These are phyloP conservation scores for Daldinia concentrica DNA, from an alignment of 495 filamentous ascomycete species.

Conservation along the genomic window DNA sequence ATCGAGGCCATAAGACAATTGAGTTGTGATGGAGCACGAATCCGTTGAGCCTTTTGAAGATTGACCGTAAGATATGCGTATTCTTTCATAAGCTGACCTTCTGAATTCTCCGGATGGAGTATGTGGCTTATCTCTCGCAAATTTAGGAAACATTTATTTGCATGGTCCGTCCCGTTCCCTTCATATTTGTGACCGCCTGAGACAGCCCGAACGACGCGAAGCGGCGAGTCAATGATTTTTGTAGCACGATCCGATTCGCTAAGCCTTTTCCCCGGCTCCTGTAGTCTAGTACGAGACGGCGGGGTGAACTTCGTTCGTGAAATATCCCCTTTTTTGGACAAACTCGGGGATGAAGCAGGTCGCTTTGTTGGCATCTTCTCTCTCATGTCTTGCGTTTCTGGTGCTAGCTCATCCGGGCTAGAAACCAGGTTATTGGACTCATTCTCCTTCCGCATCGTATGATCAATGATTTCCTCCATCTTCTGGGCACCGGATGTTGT, in stretches of 20 bases:
- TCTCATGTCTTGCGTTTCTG: conserved; percentile 23
- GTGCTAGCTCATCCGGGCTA: conserved; percentile 34
- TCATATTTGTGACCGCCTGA: conserved; percentile 40
- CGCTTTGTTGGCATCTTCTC: conserved; percentile 22
- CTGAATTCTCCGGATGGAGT: conserved; percentile 26
- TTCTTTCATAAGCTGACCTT: conserved; percentile 14
- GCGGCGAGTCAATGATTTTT: conserved; percentile 20
- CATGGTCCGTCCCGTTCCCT: not conserved
- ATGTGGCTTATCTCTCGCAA: conserved; percentile 24
- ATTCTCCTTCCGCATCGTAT: not conserved
- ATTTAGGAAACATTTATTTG: conserved; percentile 33
- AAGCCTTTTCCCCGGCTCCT: not conserved
- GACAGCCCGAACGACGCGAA: conserved; percentile 35
- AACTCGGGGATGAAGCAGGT: conserved; percentile 24
- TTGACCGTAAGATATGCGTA: conserved; percentile 36
- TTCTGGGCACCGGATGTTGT: not conserved
- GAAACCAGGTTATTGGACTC: conserved; percentile 11
- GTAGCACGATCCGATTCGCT: conserved; percentile 4
- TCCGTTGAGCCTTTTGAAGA: conserved; percentile 3
- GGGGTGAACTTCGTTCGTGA: conserved; percentile 23
- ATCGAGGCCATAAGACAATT: conserved; percentile 20
- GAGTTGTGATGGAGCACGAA: not conserved
- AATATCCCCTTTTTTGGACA: conserved; percentile 43
- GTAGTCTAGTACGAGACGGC: conserved; percentile 7
- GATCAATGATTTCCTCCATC: conserved; percentile 24